phyloP scores from a whole-genome alignment of 2,329 filamentous ascomycete genomes.

The Colletotrichum karsti region DNA sequence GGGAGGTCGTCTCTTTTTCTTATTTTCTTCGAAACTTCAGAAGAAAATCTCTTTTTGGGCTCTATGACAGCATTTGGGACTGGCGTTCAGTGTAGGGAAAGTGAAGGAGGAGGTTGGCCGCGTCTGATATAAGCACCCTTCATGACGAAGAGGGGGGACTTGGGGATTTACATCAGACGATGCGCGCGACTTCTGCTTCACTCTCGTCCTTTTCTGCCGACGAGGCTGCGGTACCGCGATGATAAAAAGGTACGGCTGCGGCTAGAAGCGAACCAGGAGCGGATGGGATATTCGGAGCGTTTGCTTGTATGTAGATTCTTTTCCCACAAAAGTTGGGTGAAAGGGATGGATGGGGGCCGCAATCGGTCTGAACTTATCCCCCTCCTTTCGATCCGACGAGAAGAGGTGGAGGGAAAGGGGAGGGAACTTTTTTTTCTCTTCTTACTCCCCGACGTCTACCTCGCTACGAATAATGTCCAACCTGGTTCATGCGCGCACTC shows the following conservation, averaged over 20 bases:
- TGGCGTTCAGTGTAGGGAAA: constrained; percentile 13
- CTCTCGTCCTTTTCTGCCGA: no score
- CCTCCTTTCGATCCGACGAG: neutral
- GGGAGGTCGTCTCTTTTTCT: neutral
- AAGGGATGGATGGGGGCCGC: neutral
- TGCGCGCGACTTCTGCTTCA: no score
- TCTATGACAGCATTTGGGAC: constrained; percentile 26
- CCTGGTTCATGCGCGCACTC: constrained; percentile 8
- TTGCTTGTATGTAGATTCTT: constrained; percentile 13
- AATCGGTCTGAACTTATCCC: neutral
- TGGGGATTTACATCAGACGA: no score
- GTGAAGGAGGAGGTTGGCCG: neutral
- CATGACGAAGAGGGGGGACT: neutral
- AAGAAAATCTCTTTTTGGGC: neutral
- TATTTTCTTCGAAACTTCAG: neutral
- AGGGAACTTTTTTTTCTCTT: neutral
- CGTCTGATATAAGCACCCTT: neutral
- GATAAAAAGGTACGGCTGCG: no score
- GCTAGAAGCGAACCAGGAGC: neutral
- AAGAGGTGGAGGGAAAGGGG: neutral
- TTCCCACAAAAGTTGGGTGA: neutral
- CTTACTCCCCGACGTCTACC: constrained; percentile 3
- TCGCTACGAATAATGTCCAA: constrained; percentile 9
- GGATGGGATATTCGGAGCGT: neutral
- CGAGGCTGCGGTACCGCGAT: no score